Conservation (phyloP, 768 basidiomycete genomes). For the Naganishia onofrii region DNA sequence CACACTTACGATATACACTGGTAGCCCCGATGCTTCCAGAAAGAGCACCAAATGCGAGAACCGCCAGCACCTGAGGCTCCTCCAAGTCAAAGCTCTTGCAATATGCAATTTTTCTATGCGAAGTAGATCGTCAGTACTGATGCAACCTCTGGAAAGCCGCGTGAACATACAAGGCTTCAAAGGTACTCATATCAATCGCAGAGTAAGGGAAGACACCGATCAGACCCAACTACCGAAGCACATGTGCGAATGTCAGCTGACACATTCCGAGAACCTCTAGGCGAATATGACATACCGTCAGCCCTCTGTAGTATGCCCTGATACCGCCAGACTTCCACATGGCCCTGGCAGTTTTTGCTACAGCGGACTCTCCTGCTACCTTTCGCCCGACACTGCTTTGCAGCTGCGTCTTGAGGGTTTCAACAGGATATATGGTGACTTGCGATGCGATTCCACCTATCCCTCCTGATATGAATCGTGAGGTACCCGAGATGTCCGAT, state of each 20-base stretch:
- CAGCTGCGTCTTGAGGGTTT: conserved; percentile 98
- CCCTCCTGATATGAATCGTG: conserved; percentile 91
- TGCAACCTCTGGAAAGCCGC: too few relatives aligned
- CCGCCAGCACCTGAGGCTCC: conserved; percentile 81
- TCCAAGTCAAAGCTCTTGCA: conserved; percentile 78
- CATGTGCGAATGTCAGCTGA: conserved; percentile 29
- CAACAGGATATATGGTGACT: conserved; percentile 82
- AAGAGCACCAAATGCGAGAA: conserved; percentile 85
- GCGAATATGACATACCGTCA: conserved; percentile 65
- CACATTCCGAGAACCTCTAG: neutral
- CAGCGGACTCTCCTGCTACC: conserved; percentile 53
- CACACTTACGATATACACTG: conserved; percentile 70
- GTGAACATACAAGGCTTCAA: conserved; percentile 67
- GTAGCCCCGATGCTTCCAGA: conserved; percentile 87
- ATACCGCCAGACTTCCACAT: conserved; percentile 77
- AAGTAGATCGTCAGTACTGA: conserved; percentile 10
- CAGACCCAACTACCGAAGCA: conserved; percentile 70
- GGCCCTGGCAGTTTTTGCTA: conserved; percentile 62
- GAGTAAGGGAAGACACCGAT: conserved; percentile 89
- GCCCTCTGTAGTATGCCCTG: conserved; percentile 83
- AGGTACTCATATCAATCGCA: conserved; percentile 87
- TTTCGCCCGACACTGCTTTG: conserved; percentile 72
- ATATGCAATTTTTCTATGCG: conserved; percentile 69
- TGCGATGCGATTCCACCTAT: conserved; percentile 77
- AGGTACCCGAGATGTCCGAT: conserved; percentile 81